A percentile compares a stretch with the other conserved stretches of the same genome.
Conservation (phyloP, 306 rosid genomes). For the Lagenaria siceraria region DNA sequence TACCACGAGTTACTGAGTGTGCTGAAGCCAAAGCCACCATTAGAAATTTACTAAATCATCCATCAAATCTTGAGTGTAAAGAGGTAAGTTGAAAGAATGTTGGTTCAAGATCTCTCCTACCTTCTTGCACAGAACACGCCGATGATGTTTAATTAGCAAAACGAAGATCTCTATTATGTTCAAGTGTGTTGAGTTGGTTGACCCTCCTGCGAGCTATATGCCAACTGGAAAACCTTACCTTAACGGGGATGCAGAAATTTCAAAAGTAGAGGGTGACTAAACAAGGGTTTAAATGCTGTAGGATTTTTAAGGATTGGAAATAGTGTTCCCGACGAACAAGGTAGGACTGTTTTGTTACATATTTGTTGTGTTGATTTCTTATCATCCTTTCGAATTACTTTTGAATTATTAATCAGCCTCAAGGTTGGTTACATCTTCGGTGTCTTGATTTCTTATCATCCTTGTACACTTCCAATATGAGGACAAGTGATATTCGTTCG, state of each 20-base stretch:
- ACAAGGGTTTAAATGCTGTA: background rate
- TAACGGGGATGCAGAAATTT: background rate
- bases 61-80: background rate
- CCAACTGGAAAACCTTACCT: background rate
- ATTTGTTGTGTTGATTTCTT: background rate
- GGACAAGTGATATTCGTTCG: background rate
- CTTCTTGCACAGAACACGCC: background rate
- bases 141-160: no score
- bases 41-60: background rate
- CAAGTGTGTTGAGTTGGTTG: background rate
- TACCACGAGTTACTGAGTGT: background rate
- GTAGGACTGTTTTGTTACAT: background rate
- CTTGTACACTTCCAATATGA: background rate
- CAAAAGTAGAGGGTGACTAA: background rate
- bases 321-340: background rate
- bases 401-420: background rate
- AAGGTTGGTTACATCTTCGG: background rate
- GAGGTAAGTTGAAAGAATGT: background rate
- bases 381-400: background rate
- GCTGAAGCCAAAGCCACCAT: background rate
- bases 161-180: background rate
- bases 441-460: background rate
- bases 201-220: background rate
- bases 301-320: background rate
- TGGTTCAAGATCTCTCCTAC: background rate